phyloP scores from a whole-genome alignment of 306 rosid species.

The Gillenia trifoliata region DNA sequence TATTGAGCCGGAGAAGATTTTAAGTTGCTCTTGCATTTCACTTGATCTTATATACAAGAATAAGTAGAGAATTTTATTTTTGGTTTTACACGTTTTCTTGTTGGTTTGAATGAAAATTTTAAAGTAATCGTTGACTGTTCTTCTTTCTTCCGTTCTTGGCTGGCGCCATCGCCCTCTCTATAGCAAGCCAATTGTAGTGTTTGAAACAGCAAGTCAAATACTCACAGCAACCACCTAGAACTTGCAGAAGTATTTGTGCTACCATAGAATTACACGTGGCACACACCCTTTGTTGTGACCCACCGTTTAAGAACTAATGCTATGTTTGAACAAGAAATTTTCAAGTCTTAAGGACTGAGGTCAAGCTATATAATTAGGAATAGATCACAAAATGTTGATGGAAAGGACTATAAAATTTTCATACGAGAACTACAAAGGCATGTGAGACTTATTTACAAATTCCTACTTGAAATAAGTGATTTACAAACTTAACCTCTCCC shows the following conservation, averaged over 20 bases:
- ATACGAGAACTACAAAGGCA: no score
- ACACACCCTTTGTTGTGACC: background rate
- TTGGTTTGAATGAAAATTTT: background rate
- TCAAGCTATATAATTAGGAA: no score
- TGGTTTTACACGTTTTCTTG: slow-evolving; percentile 4
- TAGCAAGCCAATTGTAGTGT: background rate
- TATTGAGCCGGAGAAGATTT: background rate
- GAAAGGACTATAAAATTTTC: no score
- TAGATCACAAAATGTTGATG: no score
- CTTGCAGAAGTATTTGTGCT: background rate
- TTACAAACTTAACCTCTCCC: no score
- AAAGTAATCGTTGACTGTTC: slow-evolving; percentile 24
- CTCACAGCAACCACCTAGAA: background rate
- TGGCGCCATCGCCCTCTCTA: slow-evolving; percentile 18
- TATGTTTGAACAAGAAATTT: no score
- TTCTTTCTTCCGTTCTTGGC: slow-evolving; percentile 24
- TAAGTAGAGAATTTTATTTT: background rate
- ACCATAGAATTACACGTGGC: background rate
- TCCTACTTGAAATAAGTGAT: no score
- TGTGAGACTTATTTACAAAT: no score
- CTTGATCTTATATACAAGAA: background rate
- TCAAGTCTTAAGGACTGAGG: no score
- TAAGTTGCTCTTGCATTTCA: background rate
- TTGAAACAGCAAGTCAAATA: background rate
- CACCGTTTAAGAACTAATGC: background rate